Evolutionary conservation across 495 filamentous ascomycete genomes (phyloP).

Genomic region (Penicillium robsamsonii): DNA sequence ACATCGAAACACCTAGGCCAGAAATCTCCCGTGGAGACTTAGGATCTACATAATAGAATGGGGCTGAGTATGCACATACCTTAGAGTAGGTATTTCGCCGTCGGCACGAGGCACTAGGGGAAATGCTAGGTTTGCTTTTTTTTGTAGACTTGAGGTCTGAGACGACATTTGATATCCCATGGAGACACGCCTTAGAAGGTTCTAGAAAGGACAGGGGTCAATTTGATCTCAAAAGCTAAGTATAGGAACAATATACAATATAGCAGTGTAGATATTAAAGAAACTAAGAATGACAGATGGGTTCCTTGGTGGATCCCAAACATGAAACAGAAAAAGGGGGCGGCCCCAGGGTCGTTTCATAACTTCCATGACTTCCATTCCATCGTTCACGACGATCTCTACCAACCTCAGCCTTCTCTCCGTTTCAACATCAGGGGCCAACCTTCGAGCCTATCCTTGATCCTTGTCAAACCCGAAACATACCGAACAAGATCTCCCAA

Average conservation of each 20-base stretch:
- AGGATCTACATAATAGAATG: neutral
- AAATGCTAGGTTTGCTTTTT: too few species aligned
- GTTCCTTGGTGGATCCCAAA: neutral
- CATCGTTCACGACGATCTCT: conserved; percentile 30
- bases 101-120: neutral
- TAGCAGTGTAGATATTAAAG: neutral
- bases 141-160: too few species aligned
- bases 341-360: conserved; percentile 7
- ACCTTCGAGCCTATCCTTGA: conserved; percentile 1
- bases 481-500: neutral
- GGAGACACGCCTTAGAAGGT: too few species aligned
- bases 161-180: too few species aligned
- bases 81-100: neutral
- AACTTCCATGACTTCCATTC: neutral
- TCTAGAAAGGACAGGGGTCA: too few species aligned
- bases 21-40: neutral
- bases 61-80: neutral
- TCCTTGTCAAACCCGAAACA: neutral
- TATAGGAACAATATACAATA: too few species aligned
- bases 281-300: neutral
- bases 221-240: too few species aligned
- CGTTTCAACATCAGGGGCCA: conserved; percentile 17
- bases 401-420: conserved; percentile 25
- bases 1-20: neutral
- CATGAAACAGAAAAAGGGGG: conserved; percentile 25